These are phyloP conservation scores for Venustampulla echinocandica DNA, from an alignment of 495 filamentous ascomycete genomes.

Conservation along the genomic window DNA sequence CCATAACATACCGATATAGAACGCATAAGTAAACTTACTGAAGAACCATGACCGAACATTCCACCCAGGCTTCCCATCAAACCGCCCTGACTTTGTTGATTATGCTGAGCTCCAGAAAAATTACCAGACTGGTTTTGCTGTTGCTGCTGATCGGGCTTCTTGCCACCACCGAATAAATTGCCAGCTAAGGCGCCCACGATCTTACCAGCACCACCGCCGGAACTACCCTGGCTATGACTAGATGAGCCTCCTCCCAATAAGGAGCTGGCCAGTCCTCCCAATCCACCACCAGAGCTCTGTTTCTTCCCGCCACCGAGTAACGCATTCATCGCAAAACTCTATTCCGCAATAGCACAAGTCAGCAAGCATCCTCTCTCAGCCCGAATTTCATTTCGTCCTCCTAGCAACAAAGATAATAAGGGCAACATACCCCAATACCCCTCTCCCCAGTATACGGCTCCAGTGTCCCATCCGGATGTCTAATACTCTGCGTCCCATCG, in stretches of 20 bases:
- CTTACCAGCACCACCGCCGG: slow-evolving; percentile 11
- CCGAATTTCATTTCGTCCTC: too few species aligned
- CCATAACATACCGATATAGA: not conserved
- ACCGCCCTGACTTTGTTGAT: slow-evolving; percentile 13
- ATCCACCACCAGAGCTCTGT: slow-evolving; percentile 5
- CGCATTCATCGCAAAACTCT: slow-evolving; percentile 22
- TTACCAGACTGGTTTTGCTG: slow-evolving; percentile 6
- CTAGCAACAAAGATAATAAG: not conserved
- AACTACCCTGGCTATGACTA: slow-evolving; percentile 4
- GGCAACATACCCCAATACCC: slow-evolving; percentile 17
- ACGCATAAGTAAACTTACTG: slow-evolving; percentile 3
- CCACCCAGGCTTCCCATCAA: slow-evolving; percentile 14
- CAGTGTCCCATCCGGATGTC: slow-evolving; percentile 40
- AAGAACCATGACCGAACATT: slow-evolving; percentile 16
- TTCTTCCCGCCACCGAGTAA: slow-evolving; percentile 15
- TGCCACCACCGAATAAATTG: slow-evolving; percentile 20
- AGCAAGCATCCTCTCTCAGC: too few species aligned
- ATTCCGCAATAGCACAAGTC: not conserved
- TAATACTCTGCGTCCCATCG: slow-evolving; percentile 42
- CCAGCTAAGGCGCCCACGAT: slow-evolving; percentile 23
- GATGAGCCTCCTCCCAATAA: slow-evolving; percentile 17
- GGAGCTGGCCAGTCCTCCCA: slow-evolving; percentile 14
- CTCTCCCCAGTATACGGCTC: slow-evolving; percentile 30
- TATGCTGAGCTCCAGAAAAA: slow-evolving; percentile 12
- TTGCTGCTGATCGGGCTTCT: slow-evolving; percentile 16